Evolutionary conservation across 306 rosid species (phyloP), one percentile per base, ranked within the genome.

Genomic region (Pterocarpus macrocarpus): DNA sequence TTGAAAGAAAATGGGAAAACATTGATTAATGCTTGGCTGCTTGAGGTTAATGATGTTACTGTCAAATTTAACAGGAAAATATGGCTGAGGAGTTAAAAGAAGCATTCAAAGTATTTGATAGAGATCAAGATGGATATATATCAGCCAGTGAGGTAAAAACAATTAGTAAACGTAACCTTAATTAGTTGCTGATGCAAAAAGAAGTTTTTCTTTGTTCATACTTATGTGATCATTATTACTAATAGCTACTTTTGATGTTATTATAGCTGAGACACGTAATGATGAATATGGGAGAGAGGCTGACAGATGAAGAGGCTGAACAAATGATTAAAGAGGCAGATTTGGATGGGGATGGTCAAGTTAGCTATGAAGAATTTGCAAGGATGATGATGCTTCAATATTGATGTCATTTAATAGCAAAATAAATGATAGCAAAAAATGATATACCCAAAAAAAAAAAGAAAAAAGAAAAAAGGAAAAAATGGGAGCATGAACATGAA

Each of bases 101-200:
- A 74, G 93, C 97, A 28, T 94, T 94, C 80, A 90, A 90, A 88
- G 95, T 94, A 28, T 92, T 94, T 80, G 97, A 94, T 61, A 90
- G 94, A 44, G 88, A 94, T 80, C 91, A 90, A 38, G 92, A 94
- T 84, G 98, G 98, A 56, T 92, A 81, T 59, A 94, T 94, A 78
- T 90, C 97, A 16, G 90, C 95, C 16, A 16, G 3, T 57, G 97
- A 94, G 97, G 97, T 93, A 73, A 78, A 32, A 43, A 22, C 28
- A 22, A 22, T 22, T 22, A 38, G 0, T 38, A 38, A 38, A 38
- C 7, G 41, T 38, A 6, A 5, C 41, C 41, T 38, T 38, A 5
- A 38, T 38, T 38, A 38, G 41, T 38, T 38, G 41, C 41, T 5
- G 5, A 6, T 38, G 41, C 41, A 38, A 38, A 36, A 38, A 38